These are phyloP conservation scores for Apiospora sp. DNA, from an alignment of 2,329 filamentous ascomycete species.

Conservation along the genomic window DNA sequence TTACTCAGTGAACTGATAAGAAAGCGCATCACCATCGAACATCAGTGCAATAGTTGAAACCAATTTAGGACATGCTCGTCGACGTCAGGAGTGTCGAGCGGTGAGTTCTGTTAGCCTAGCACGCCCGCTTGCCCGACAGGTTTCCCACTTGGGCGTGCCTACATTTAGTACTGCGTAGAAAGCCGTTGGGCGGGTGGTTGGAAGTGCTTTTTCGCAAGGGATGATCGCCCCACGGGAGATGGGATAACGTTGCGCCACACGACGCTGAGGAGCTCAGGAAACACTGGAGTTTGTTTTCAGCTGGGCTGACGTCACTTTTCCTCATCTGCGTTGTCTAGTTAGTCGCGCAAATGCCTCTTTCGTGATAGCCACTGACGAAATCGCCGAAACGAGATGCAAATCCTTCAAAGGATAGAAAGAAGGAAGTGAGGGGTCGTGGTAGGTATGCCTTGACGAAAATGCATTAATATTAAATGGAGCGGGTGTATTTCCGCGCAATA, in stretches of 20 bases:
- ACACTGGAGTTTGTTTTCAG: slow-evolving; percentile 12
- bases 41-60: background rate
- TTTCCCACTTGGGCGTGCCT: background rate
- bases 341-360: slow-evolving; percentile 1
- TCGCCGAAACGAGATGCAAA: background rate
- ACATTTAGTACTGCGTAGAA: background rate
- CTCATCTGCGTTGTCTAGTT: background rate
- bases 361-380: slow-evolving; percentile 7
- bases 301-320: background rate
- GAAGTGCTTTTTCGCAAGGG: background rate
- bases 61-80: background rate
- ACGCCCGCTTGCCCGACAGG: background rate
- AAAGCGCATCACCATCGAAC: too few relatives aligned
- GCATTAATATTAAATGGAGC: too few relatives aligned
- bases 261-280: background rate
- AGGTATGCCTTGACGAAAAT: too few relatives aligned
- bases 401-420: background rate
- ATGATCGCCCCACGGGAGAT: background rate
- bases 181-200: slow-evolving; percentile 1
- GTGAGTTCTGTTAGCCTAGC: slow-evolving; percentile 11
- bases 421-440: too few relatives aligned
- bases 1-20: background rate
- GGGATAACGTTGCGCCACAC: slow-evolving; percentile 7
- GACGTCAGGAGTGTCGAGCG: slow-evolving; percentile 3
- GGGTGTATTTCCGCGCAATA: background rate